Evolutionary conservation across 2,329 filamentous ascomycete species (phyloP).

Genomic region (Monosporascus sp.): DNA sequence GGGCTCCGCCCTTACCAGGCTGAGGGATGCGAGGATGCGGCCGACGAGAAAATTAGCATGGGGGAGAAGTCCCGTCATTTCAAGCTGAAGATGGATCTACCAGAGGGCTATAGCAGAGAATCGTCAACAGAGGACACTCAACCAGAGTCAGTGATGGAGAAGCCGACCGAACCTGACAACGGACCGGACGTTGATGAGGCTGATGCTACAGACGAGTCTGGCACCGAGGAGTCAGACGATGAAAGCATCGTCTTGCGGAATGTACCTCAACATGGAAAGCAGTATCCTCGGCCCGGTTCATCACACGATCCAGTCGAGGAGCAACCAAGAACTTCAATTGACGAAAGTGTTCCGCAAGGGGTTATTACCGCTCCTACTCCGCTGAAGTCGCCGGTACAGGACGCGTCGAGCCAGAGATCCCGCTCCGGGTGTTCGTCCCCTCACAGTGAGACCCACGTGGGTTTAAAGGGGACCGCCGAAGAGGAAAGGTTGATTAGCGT

Average conservation of each 20-base stretch:
- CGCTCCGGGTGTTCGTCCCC: neutral
- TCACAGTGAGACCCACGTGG: neutral
- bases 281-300: no score
- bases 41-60: neutral
- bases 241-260: no score
- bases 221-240: no score
- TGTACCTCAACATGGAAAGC: no score
- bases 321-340: no score
- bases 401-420: neutral
- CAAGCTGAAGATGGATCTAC: neutral
- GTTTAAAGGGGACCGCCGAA: neutral
- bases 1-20: neutral
- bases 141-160: neutral
- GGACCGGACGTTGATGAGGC: neutral
- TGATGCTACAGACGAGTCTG: neutral
- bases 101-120: neutral
- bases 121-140: neutral
- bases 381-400: neutral
- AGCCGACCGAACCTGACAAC: neutral
- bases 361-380: no score
- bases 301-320: no score
- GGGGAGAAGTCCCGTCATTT: neutral
- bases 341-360: no score
- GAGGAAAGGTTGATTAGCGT: neutral
- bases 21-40: neutral